Percentiles rank a stretch among this genome's conserved stretches.
These are phyloP conservation scores for Lodderomyces jiufengensis DNA, from an alignment of 1,139 yeast genomes.

Conservation along the genomic window DNA sequence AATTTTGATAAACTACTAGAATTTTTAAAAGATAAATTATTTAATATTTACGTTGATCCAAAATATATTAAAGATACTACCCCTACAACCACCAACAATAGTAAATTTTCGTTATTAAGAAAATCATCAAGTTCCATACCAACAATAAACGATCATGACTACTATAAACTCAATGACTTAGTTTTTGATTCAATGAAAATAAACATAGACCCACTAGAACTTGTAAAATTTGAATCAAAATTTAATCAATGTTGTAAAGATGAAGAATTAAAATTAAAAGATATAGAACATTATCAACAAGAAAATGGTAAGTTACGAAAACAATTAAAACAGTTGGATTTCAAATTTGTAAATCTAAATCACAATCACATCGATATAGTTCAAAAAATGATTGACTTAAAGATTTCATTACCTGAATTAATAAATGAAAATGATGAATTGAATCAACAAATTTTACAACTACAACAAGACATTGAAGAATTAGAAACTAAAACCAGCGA, in stretches of 20 bases:
- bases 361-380: constrained; percentile 62
- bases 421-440: constrained; percentile 74
- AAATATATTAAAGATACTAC: constrained; percentile 21
- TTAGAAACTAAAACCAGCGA: constrained; percentile 38
- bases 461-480: constrained; percentile 51
- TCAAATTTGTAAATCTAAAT: constrained; percentile 64
- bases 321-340: constrained; percentile 72
- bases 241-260: constrained; percentile 66
- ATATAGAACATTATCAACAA: constrained; percentile 60
- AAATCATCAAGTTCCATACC: not conserved
- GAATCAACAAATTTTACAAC: constrained; percentile 57
- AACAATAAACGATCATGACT: constrained; percentile 11
- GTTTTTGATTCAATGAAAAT: constrained; percentile 78
- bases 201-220: constrained; percentile 65
- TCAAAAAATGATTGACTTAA: constrained; percentile 41
- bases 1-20: constrained; percentile 73
- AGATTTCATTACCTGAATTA: constrained; percentile 46
- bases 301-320: constrained; percentile 71
- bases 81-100: not conserved
- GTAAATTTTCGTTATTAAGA: constrained; percentile 3
- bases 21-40: constrained; percentile 74
- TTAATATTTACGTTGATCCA: constrained; percentile 60
- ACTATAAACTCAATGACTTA: constrained; percentile 65
- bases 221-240: constrained; percentile 69
- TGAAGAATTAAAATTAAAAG: constrained; percentile 66